Evolutionary conservation across 208 protist genomes (phyloP).

Genomic region (Trichomonas gallinae): DNA sequence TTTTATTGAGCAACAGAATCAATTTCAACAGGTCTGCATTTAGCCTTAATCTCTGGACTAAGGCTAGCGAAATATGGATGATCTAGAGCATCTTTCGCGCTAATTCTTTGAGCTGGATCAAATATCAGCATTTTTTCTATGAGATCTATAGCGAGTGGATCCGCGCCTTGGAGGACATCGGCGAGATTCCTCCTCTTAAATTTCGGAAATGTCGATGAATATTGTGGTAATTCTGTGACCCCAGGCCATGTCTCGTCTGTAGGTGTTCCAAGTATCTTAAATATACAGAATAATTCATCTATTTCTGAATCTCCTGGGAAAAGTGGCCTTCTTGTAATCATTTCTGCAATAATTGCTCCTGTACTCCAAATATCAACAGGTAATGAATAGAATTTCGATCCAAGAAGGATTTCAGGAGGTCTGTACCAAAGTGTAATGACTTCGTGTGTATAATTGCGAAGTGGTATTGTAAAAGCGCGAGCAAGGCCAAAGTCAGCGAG

Average conservation of each 20-base stretch:
- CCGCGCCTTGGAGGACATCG: not conserved
- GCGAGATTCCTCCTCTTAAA: constrained; percentile 55
- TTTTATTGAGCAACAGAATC: not conserved
- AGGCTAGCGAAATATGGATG: constrained; percentile 60
- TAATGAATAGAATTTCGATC: constrained; percentile 83
- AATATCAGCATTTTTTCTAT: constrained; percentile 45
- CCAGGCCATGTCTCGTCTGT: constrained; percentile 59
- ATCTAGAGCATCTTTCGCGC: constrained; percentile 53
- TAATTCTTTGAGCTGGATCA: constrained; percentile 54
- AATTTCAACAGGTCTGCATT: constrained; percentile 8
- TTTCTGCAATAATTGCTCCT: constrained; percentile 62
- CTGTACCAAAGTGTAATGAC: constrained; percentile 96
- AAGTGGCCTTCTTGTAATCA: constrained; percentile 41
- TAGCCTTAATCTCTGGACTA: not conserved
- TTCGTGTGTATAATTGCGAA: constrained; percentile 90
- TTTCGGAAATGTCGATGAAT: constrained; percentile 74
- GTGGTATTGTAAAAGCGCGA: constrained; percentile 80
- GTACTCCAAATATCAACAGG: constrained; percentile 97
- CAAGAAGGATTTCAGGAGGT: constrained; percentile 96
- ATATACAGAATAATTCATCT: constrained; percentile 46
- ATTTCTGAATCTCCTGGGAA: constrained; percentile 46
- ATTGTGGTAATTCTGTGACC: constrained; percentile 80
- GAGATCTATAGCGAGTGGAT: constrained; percentile 40
- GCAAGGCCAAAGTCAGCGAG: constrained; percentile 56
- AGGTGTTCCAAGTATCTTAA: constrained; percentile 52